phyloP scores from a whole-genome alignment of 495 filamentous ascomycete genomes.

The Lasiosphaeria hispida region DNA sequence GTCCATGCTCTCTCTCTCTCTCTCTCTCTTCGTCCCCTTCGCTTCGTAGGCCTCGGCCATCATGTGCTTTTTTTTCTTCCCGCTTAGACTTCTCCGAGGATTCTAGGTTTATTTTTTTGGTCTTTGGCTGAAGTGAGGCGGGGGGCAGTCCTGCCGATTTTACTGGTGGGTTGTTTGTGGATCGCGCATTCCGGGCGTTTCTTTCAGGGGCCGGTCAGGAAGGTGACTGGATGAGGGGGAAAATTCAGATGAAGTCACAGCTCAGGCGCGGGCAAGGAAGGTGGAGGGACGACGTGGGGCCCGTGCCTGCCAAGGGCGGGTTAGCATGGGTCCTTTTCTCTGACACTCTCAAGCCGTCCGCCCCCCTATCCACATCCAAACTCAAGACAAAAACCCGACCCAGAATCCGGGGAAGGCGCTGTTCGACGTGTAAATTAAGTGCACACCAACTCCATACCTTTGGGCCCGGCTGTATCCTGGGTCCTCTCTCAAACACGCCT shows the following conservation, averaged over 20 bases:
- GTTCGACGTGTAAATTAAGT: slow-evolving; percentile 11
- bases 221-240: background rate
- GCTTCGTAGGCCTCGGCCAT: no score
- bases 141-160: no score
- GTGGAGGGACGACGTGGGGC: background rate
- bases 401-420: slow-evolving; percentile 11
- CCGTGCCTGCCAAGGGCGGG: slow-evolving; percentile 13
- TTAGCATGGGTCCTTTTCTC: slow-evolving; percentile 4
- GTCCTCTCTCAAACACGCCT: no score
- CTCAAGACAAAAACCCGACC: background rate
- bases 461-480: background rate
- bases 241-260: slow-evolving; percentile 6
- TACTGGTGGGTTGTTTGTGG: no score
- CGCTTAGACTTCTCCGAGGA: no score
- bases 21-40: no score
- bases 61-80: no score
- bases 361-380: background rate
- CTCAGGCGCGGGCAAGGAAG: background rate
- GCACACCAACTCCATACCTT: background rate
- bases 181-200: background rate
- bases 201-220: background rate
- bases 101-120: no score
- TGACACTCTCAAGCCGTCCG: slow-evolving; percentile 1
- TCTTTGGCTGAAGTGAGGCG: no score
- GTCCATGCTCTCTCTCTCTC: no score